phyloP scores from a whole-genome alignment of 129 eudicot species.

The carrot (Daucus carota) region DH1_v3.0 NC_030386.2:7923001-7923500 shows the following conservation, averaged over 20 bases:
- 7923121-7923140: not conserved
- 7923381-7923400: constrained; percentile 85
- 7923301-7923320: not conserved
- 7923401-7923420: constrained; percentile 79
- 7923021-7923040: not conserved
- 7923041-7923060: not conserved
- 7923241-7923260: not conserved
- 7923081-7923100: not conserved
- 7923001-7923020: not conserved
- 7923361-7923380: constrained; percentile 71
- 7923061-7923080: not conserved
- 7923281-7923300: not conserved
- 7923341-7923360: constrained; percentile 67
- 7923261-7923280: not conserved
- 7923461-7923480: constrained; percentile 72
- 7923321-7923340: constrained; percentile 34
- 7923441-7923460: constrained; percentile 60
- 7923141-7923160: not conserved
- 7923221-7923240: not conserved
- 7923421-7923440: constrained; percentile 69
- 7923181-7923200: not conserved
- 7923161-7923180: not conserved
- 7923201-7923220: not conserved
- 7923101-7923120: not conserved
- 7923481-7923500: constrained; percentile 50